Conservation (phyloP, 2,329 filamentous ascomycete species). For the Penicillium sp. region DNA sequence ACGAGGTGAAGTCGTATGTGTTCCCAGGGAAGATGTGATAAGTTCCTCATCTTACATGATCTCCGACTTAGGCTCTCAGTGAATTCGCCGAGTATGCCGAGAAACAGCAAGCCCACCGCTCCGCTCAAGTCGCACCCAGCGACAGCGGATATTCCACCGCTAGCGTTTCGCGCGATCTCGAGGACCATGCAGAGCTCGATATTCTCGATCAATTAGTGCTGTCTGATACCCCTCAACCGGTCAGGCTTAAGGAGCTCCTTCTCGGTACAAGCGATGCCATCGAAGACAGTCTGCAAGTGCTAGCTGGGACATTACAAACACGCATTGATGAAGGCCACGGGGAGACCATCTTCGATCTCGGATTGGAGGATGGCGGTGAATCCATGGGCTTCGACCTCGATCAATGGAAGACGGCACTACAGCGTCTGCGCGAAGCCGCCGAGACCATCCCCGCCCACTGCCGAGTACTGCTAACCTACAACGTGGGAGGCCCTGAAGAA, state of each 20-base stretch:
- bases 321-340: conserved; percentile 80
- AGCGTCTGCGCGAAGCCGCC: conserved; percentile 64
- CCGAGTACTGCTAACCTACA: conserved; percentile 81
- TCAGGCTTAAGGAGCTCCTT: conserved; percentile 73
- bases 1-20: conserved; percentile 76
- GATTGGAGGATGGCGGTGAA: conserved; percentile 85
- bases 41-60: conserved; percentile 8
- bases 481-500: conserved; percentile 76
- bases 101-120: conserved; percentile 70
- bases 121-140: conserved; percentile 37
- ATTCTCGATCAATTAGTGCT: conserved; percentile 77
- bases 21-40: neutral
- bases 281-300: conserved; percentile 59
- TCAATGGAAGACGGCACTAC: conserved; percentile 72
- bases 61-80: conserved; percentile 65
- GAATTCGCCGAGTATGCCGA: conserved; percentile 98
- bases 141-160: conserved; percentile 43
- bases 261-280: conserved; percentile 53
- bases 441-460: conserved; percentile 68
- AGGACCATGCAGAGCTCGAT: conserved; percentile 85
- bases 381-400: conserved; percentile 71
- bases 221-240: conserved; percentile 62
- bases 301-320: conserved; percentile 64
- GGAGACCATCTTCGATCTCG: conserved; percentile 87
- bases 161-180: conserved; percentile 37